Conservation (phyloP, 305 asterid species). For the Stenogyne calaminthoides region DNA sequence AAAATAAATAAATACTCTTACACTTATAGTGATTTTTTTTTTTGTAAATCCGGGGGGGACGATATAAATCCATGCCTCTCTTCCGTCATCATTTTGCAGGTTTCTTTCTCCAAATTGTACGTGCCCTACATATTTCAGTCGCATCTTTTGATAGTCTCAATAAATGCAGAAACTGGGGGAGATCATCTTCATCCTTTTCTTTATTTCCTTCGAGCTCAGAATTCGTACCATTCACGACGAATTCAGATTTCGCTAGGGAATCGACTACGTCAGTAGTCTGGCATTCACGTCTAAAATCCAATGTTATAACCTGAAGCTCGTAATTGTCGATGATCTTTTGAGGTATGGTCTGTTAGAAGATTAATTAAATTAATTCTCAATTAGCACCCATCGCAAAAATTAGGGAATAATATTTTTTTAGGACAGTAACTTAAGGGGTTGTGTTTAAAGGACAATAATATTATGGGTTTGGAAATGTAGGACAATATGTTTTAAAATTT, state of each 20-base stretch:
- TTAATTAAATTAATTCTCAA: background rate
- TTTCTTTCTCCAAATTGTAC: background rate
- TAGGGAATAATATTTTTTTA: too few relatives aligned
- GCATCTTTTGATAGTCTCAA: background rate
- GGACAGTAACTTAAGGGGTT: too few relatives aligned
- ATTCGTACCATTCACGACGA: background rate
- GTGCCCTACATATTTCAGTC: background rate
- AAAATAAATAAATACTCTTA: too few relatives aligned
- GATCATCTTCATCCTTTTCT: background rate
- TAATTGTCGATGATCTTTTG: background rate
- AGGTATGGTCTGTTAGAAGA: background rate
- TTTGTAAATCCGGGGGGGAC: too few relatives aligned
- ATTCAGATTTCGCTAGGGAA: background rate
- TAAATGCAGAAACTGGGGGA: background rate
- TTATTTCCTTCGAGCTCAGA: background rate
- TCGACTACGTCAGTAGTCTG: background rate
- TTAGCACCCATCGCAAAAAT: background rate
- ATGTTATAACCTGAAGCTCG: background rate
- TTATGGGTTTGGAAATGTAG: too few relatives aligned
- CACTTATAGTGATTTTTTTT: too few relatives aligned
- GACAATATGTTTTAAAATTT: too few relatives aligned
- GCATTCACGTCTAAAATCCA: constrained; percentile 1
- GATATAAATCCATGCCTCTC: too few relatives aligned
- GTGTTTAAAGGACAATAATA: too few relatives aligned
- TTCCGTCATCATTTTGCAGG: background rate